Evolutionary conservation across 495 filamentous ascomycete species (phyloP).

Genomic region (Parathielavia appendiculata): DNA sequence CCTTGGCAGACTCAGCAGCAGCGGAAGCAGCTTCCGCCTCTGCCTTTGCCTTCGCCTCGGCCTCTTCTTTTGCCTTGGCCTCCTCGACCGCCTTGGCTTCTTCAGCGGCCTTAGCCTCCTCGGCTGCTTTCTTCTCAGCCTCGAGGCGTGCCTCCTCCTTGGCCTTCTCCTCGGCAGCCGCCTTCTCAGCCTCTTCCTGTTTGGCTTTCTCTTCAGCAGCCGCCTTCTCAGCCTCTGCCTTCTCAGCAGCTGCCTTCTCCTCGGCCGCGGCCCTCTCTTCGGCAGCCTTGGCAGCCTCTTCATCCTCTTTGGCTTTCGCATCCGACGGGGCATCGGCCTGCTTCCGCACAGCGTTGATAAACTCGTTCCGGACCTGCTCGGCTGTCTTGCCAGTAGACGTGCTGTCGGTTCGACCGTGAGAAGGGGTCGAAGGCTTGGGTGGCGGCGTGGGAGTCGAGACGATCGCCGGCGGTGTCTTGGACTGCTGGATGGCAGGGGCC

Average conservation of each 20-base stretch:
- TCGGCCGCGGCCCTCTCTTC: conserved; percentile 45
- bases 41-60: conserved; percentile 34
- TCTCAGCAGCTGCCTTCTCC: conserved; percentile 37
- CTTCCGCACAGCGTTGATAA: conserved; percentile 47
- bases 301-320: conserved; percentile 38
- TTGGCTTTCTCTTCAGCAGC: conserved; percentile 52
- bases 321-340: conserved; percentile 29
- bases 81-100: conserved; percentile 29
- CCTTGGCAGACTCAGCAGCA: conserved; percentile 20
- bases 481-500: conserved; percentile 43
- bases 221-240: conserved; percentile 35
- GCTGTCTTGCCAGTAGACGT: conserved; percentile 41
- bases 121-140: conserved; percentile 40
- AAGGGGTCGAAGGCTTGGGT: conserved; percentile 40
- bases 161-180: conserved; percentile 58
- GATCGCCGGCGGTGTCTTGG: conserved; percentile 50
- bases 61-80: conserved; percentile 40
- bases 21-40: conserved; percentile 36
- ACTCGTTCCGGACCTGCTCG: conserved; percentile 48
- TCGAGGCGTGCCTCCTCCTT: conserved; percentile 45
- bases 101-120: conserved; percentile 33
- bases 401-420: conserved; percentile 48
- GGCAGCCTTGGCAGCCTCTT: conserved; percentile 47
- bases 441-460: conserved; percentile 50
- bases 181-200: conserved; percentile 58